Percentiles rank a stretch among this genome's conserved stretches.
These are phyloP conservation scores for Echeveria elegans DNA, from an alignment of 164 flowering plant species.

Conservation along the genomic window DNA sequence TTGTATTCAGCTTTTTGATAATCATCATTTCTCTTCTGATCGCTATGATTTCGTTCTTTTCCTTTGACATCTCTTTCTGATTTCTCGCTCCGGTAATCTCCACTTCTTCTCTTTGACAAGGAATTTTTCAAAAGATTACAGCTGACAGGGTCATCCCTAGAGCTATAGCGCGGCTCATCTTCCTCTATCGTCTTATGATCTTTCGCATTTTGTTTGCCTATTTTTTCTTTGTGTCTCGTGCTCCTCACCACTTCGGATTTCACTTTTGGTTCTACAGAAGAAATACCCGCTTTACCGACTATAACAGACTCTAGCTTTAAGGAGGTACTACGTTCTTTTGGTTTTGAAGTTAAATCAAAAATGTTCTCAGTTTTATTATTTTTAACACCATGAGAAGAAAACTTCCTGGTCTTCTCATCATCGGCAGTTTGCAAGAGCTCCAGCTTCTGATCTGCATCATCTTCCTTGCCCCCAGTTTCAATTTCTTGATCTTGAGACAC, in stretches of 20 bases:
- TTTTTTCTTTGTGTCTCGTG: neutral
- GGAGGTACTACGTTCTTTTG: neutral
- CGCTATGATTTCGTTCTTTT: constrained; percentile 22
- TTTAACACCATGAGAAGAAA: neutral
- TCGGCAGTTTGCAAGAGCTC: constrained; percentile 20
- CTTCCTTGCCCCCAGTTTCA: constrained; percentile 13
- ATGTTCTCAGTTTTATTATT: neutral
- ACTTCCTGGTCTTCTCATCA: constrained; percentile 18
- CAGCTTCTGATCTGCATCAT: constrained; percentile 17
- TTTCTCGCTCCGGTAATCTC: constrained; percentile 26
- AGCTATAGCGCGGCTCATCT: constrained; percentile 19
- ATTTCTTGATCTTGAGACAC: constrained; percentile 23
- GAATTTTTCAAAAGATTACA: constrained; percentile 28
- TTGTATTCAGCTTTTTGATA: neutral
- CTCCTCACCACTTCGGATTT: neutral
- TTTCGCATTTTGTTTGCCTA: neutral
- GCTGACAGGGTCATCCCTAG: constrained; percentile 20
- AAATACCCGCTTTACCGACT: neutral
- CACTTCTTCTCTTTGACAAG: constrained; percentile 23
- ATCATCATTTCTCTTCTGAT: neutral
- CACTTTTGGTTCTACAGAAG: neutral
- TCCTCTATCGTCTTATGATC: constrained; percentile 21
- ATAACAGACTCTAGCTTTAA: neutral
- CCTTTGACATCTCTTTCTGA: constrained; percentile 48
- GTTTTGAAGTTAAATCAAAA: neutral